A percentile compares a stretch with the other conserved stretches of the same genome.
These are phyloP conservation scores for Lipomyces mesembrius DNA, from an alignment of 805 yeast genomes.

Conservation along the genomic window DNA sequence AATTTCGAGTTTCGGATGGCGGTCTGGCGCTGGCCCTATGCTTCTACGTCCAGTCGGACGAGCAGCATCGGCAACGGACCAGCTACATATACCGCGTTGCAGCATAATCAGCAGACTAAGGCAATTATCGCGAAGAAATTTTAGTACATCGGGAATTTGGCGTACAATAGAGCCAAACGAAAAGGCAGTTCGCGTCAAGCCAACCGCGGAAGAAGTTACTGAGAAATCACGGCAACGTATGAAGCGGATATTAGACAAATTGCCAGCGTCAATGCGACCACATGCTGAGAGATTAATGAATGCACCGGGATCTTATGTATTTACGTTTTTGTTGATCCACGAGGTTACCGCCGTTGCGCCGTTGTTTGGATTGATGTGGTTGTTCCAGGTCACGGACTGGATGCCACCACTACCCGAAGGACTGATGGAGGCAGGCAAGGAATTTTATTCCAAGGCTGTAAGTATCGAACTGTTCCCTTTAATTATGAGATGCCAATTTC, in stretches of 20 bases:
- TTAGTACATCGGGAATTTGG: neutral
- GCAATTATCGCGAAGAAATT: neutral
- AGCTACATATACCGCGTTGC: neutral
- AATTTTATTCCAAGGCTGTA: slow-evolving; percentile 59
- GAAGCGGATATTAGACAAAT: slow-evolving; percentile 24
- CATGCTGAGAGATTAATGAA: slow-evolving; percentile 56
- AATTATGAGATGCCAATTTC: neutral
- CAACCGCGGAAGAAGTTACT: slow-evolving; percentile 12
- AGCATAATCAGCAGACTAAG: neutral
- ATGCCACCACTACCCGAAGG: slow-evolving; percentile 59
- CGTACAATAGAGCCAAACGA: slow-evolving; percentile 26
- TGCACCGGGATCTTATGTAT: slow-evolving; percentile 65
- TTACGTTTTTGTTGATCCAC: slow-evolving; percentile 70
- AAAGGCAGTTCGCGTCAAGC: slow-evolving; percentile 7
- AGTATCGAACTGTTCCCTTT: slow-evolving; percentile 35
- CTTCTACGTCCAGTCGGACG: neutral
- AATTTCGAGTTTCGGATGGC: neutral
- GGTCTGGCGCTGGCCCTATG: neutral
- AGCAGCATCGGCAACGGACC: neutral
- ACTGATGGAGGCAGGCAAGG: slow-evolving; percentile 64
- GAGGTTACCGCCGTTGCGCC: slow-evolving; percentile 79
- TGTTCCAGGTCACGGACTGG: slow-evolving; percentile 60
- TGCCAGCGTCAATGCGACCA: slow-evolving; percentile 58
- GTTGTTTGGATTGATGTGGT: slow-evolving; percentile 67
- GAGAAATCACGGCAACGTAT: neutral